phyloP scores from a whole-genome alignment of 306 rosid genomes.

The Arachis stenosperma region DNA sequence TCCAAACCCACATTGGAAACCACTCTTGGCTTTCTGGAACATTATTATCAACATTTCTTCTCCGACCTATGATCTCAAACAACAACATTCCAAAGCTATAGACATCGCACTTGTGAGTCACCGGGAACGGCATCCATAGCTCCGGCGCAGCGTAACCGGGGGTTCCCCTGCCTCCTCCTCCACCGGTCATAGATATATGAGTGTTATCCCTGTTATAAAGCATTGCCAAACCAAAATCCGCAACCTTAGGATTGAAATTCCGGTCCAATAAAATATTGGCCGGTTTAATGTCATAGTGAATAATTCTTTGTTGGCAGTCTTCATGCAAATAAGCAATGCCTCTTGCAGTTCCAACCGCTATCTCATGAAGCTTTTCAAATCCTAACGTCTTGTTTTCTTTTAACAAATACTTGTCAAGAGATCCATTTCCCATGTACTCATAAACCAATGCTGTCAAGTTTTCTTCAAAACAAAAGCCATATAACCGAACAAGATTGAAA shows the following conservation, averaged over 20 bases:
- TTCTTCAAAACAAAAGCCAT: conserved; percentile 45
- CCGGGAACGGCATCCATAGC: conserved; percentile 46
- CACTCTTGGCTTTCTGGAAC: conserved; percentile 40
- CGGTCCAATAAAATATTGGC: conserved; percentile 47
- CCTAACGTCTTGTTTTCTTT: conserved; percentile 18
- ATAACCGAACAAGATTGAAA: conserved; percentile 44
- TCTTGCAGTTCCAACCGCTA: conserved; percentile 45
- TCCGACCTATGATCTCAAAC: conserved; percentile 46
- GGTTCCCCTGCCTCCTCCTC: conserved; percentile 51
- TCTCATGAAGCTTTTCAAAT: conserved; percentile 41
- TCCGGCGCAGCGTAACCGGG: conserved; percentile 54
- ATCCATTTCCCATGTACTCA: conserved; percentile 44
- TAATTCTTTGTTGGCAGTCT: conserved; percentile 51
- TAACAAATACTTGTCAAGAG: conserved; percentile 44
- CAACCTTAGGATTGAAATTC: conserved; percentile 45
- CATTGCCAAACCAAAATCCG: conserved; percentile 53
- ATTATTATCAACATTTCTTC: conserved; percentile 35
- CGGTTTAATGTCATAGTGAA: conserved; percentile 57
- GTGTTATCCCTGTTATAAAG: conserved; percentile 39
- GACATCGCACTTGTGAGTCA: conserved; percentile 53
- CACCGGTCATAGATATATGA: conserved; percentile 36
- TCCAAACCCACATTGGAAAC: conserved; percentile 51
- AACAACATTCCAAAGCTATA: conserved; percentile 52
- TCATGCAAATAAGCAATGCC: conserved; percentile 54
- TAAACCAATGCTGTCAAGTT: conserved; percentile 46